phyloP scores from a whole-genome alignment of 306 rosid species.

The Sindora glabra region DNA sequence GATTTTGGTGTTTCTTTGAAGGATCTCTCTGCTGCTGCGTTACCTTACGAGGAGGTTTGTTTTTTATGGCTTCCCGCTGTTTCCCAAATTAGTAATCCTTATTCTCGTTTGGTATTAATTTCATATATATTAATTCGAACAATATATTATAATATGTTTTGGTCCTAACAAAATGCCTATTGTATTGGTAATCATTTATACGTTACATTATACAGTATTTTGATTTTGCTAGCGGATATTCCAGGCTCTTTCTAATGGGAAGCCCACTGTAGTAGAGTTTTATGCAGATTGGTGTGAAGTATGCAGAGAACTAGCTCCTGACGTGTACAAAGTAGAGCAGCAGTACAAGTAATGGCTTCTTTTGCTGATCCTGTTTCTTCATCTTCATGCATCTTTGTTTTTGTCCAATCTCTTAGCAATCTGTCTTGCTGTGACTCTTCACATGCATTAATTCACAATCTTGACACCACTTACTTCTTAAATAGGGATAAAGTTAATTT shows the following conservation, averaged over 20 bases:
- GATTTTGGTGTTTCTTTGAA: constrained; percentile 92
- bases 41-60: constrained; percentile 81
- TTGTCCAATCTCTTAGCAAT: not conserved
- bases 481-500: constrained; percentile 61
- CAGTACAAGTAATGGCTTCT: constrained; percentile 63
- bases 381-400: not conserved
- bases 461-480: not conserved
- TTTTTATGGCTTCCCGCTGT: not conserved
- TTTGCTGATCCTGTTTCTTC: not conserved
- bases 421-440: not conserved
- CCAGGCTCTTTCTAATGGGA: constrained; percentile 93
- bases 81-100: not conserved
- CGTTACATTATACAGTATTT: not conserved
- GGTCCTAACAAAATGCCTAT: too few relatives aligned
- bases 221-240: not conserved
- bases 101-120: not conserved
- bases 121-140: too few relatives aligned
- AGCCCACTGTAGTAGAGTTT: constrained; percentile 94
- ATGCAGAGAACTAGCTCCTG: constrained; percentile 90
- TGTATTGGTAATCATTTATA: too few relatives aligned
- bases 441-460: not conserved
- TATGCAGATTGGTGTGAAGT: constrained; percentile 99
- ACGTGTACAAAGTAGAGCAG: constrained; percentile 88
- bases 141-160: too few relatives aligned
- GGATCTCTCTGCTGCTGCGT: constrained; percentile 72